A percentile compares a stretch with the other conserved stretches of the same genome.
These are phyloP conservation scores for Citrus hindsii DNA, from an alignment of 345 rosid species.

Conservation along the genomic window DNA sequence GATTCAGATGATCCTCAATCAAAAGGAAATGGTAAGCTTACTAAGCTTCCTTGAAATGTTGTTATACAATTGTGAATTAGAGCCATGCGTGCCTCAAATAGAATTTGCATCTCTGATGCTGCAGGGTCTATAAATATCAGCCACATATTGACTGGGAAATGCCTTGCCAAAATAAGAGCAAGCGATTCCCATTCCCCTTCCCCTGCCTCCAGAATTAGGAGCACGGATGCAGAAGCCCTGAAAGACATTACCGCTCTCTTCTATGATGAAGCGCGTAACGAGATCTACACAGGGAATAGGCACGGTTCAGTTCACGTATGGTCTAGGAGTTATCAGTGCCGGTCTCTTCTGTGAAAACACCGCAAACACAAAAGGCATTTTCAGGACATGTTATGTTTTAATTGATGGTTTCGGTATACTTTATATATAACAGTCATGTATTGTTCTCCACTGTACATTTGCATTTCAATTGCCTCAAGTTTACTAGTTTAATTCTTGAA, in stretches of 20 bases:
- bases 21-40: slow-evolving; percentile 53
- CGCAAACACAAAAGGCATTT: slow-evolving; percentile 25
- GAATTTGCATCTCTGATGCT: slow-evolving; percentile 22
- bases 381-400: slow-evolving; percentile 57
- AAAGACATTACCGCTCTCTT: slow-evolving; percentile 76
- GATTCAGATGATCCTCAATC: slow-evolving; percentile 48
- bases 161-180: slow-evolving; percentile 58
- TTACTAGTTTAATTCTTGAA: too few species aligned
- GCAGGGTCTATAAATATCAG: slow-evolving; percentile 71
- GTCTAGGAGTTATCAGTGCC: background rate
- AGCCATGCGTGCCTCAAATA: too few species aligned
- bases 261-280: slow-evolving; percentile 70
- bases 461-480: too few species aligned
- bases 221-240: slow-evolving; percentile 58
- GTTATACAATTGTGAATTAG: too few species aligned
- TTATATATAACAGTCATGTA: too few species aligned
- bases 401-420: slow-evolving; percentile 18
- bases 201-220: slow-evolving; percentile 30
- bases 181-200: slow-evolving; percentile 27
- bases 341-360: slow-evolving; percentile 64
- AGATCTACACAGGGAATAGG: slow-evolving; percentile 69
- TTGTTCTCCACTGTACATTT: too few species aligned
- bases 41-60: too few species aligned
- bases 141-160: slow-evolving; percentile 61
- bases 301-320: slow-evolving; percentile 55